Base-by-base conservation (phyloP, 2,329 filamentous ascomycete species). In the Talaromyces verruculosus region DNA sequence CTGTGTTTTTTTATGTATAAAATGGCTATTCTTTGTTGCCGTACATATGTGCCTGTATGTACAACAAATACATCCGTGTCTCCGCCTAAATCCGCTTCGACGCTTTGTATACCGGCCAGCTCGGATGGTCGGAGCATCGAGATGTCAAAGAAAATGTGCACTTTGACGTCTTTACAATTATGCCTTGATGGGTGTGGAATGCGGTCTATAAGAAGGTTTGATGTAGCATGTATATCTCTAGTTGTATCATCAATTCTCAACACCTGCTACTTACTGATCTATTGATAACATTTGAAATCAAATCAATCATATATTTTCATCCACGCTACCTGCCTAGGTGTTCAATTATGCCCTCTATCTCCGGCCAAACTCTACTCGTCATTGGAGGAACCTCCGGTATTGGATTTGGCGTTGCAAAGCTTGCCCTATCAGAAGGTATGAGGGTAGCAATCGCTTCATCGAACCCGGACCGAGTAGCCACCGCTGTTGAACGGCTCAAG, bases 331-430 rank as follows among this genome's bases (percentile, higher is more conserved):
- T 55, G 8, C 10, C 17, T 35, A 22, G 30, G 7, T 33, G 30
- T 39, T 28, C 8, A 8, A 62, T 35, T 8, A 70, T 70, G 69
- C 61, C 68, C 19, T 55, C 68, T 17, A 66, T 77, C n/a, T 68
- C 67, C 43, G 70, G 76, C 64, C 74, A 73, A 17, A 72, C 72
- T 25, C 71, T 84, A 60, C 83, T 91, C 47, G 77, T 91, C 71
- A 81, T 90, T 57, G 88, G 88, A 53, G 89, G 87, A 47, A 85
- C 85, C 1, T 83, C 84, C 17, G 88, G 88, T 61, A 87, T 91
- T 47, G 88, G 88, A 37, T 86, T 83, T 68, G 82, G 78, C 64
- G 85, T 88, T 11, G 87, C 88, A 61, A 84, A 88, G 78, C 84
- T 83, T 1, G 78, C 81, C 15, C 73, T 89, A 49, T 84, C 85